A percentile compares a stretch with the other conserved stretches of the same genome.
Conservation (phyloP, 257 asterid genomes). For the Rubia yunnanensis region DNA sequence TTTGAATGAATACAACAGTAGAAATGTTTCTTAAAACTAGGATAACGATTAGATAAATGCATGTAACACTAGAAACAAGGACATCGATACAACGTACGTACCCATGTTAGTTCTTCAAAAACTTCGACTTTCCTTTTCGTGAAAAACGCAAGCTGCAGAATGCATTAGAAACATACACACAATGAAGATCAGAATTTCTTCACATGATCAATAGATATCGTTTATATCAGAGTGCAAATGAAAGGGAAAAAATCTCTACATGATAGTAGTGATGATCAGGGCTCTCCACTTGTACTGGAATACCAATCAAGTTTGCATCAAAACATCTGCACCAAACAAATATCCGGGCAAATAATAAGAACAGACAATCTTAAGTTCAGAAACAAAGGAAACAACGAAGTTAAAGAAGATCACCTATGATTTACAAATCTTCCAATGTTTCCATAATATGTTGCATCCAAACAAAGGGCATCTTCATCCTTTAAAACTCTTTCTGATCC, state of each 20-base stretch:
- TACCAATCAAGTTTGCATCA: constrained; percentile 58
- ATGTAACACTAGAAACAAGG: neutral
- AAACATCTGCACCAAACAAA: constrained; percentile 35
- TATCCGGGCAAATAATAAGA: neutral
- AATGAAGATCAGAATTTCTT: neutral
- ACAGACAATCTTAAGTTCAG: neutral
- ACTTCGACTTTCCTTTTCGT: constrained; percentile 57
- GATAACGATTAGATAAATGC: neutral
- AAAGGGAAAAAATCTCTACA: constrained; percentile 21
- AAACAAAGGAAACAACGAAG: neutral
- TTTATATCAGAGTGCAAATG: neutral
- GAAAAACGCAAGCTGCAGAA: constrained; percentile 65
- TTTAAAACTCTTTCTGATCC: constrained; percentile 32
- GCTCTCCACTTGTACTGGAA: constrained; percentile 81
- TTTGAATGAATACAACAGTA: neutral
- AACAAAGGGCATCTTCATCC: constrained; percentile 41
- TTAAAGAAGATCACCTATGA: constrained; percentile 26
- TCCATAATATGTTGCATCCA: constrained; percentile 40
- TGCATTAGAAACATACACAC: neutral
- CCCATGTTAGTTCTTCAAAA: constrained; percentile 77
- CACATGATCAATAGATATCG: constrained; percentile 5
- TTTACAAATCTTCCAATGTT: constrained; percentile 42
- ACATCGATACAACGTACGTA: constrained; percentile 13
- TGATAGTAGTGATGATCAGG: constrained; percentile 79
- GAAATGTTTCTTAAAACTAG: neutral